Base-by-base conservation (phyloP, 805 yeast genomes). In the Pichia gijzeniarum region DNA sequence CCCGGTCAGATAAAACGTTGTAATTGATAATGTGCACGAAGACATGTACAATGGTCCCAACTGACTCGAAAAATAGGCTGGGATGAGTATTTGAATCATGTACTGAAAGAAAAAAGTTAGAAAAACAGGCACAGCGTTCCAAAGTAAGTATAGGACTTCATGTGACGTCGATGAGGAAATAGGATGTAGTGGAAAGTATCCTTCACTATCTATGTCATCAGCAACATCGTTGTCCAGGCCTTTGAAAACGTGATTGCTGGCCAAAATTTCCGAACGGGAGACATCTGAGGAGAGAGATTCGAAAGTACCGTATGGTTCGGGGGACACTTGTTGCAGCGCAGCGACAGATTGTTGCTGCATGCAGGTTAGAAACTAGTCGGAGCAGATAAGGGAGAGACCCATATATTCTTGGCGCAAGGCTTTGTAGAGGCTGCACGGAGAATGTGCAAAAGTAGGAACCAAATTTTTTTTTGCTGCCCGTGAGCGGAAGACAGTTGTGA, bases 1-100 rank as follows among this genome's bases (percentile, higher is more conserved):
- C 0, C 88, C 90, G 1, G 83, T 71, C 39, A 83, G 77, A 56
- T 82, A 83, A 19, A 86, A 86, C 1, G 89, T 79, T 79, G 83
- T 82, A 14, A 84, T 73, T 12, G 85, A 78, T 37, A 84, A 63
- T 9, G 87, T 76, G 7, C 80, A 82, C 10, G 87, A 89, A 5
- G 89, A 87, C 40, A 84, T 66, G 57, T 79, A 84, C 7, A 71
- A 65, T 39, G 77, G 73, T 3, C 90, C 91, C 43, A 82, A 66
- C 52, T 78, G 71, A 13, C 89, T 85, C 16, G 83, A 83, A 22
- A 80, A 77, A 58, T 82, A 83, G 28, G 82, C 82, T 0, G 86
- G 80, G 3, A 86, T 85, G 48, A 84, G 76, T 2, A 85, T 79
- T 46, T 85, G 86, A 20, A 83, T 68, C 0, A 85, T 76, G 56